phyloP scores from a whole-genome alignment of 1,284 basidiomycete genomes.

The Vanrija humicola region DNA sequence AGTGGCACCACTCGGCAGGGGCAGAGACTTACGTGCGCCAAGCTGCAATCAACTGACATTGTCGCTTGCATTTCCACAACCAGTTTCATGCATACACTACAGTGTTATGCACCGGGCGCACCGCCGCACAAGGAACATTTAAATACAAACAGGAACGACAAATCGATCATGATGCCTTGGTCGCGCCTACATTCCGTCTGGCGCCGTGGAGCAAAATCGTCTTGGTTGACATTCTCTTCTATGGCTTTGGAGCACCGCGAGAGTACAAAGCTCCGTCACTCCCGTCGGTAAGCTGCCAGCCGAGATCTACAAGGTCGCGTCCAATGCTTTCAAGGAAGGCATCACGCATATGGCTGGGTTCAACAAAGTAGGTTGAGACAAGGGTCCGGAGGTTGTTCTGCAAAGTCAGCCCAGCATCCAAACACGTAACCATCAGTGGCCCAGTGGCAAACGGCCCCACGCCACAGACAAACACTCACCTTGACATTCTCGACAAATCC shows the following conservation, averaged over 20 bases:
- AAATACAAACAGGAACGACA: background rate
- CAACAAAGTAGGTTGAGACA: slow-evolving; percentile 29
- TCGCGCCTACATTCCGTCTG: background rate
- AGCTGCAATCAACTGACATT: too few relatives aligned
- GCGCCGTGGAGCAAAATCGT: background rate
- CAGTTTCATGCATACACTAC: too few relatives aligned
- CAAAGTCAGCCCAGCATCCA: background rate
- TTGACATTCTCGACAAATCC: slow-evolving; percentile 44
- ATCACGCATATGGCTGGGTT: slow-evolving; percentile 26
- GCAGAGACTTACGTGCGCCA: too few relatives aligned
- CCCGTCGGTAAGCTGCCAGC: slow-evolving; percentile 36
- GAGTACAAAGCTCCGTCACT: slow-evolving; percentile 28
- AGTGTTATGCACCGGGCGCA: background rate
- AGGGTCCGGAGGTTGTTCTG: slow-evolving; percentile 37
- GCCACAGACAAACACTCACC: slow-evolving; percentile 40
- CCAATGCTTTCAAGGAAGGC: slow-evolving; percentile 43
- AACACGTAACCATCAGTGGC: background rate
- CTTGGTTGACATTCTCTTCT: background rate
- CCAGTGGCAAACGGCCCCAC: background rate
- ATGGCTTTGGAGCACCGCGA: background rate
- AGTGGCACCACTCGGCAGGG: too few relatives aligned
- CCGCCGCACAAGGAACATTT: background rate
- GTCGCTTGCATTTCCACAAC: too few relatives aligned
- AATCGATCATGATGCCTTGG: too few relatives aligned
- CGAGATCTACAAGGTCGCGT: slow-evolving; percentile 33